A percentile compares a stretch with the other conserved stretches of the same genome.
phyloP scores from a whole-genome alignment of 2,329 filamentous ascomycete species.

The Microdochium nivale region DNA sequence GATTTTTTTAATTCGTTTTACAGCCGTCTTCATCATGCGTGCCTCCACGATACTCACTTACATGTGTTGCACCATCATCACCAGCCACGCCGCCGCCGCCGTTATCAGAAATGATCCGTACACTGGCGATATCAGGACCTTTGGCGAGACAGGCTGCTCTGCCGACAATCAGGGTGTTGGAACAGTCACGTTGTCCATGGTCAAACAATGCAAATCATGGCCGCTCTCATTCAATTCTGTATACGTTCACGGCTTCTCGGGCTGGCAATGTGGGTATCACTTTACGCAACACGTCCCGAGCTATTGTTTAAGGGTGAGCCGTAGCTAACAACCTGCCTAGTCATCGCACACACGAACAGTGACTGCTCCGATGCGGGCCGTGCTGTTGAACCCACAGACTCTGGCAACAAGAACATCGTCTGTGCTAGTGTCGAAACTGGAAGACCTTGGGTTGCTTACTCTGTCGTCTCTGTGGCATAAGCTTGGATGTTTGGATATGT shows the following conservation, averaged over 20 bases:
- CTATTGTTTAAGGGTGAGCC: neutral
- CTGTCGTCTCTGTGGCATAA: neutral
- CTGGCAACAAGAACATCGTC: neutral
- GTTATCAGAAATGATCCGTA: constrained; percentile 6
- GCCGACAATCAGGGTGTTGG: constrained; percentile 9
- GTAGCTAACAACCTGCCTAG: constrained; percentile 3
- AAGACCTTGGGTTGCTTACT: neutral
- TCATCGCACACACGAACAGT: constrained; percentile 1
- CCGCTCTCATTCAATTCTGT: constrained; percentile 7
- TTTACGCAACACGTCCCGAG: neutral
- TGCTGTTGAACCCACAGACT: neutral
- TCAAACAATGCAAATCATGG: constrained; percentile 4
- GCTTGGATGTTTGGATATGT: neutral
- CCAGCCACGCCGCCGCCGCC: constrained; percentile 1
- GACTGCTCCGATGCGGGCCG: neutral
- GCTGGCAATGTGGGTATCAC: constrained; percentile 8
- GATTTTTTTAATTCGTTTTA: too few species aligned
- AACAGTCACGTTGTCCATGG: constrained; percentile 9
- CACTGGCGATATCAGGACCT: constrained; percentile 10
- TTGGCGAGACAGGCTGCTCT: constrained; percentile 3
- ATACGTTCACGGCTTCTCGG: constrained; percentile 5
- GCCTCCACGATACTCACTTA: constrained; percentile 2
- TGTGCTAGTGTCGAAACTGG: neutral
- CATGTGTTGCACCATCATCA: constrained; percentile 2
- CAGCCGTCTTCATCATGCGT: constrained; percentile 5